Evolutionary conservation across 2,329 filamentous ascomycete species (phyloP).

Genomic region (Pseudogymnoascus sp.): DNA sequence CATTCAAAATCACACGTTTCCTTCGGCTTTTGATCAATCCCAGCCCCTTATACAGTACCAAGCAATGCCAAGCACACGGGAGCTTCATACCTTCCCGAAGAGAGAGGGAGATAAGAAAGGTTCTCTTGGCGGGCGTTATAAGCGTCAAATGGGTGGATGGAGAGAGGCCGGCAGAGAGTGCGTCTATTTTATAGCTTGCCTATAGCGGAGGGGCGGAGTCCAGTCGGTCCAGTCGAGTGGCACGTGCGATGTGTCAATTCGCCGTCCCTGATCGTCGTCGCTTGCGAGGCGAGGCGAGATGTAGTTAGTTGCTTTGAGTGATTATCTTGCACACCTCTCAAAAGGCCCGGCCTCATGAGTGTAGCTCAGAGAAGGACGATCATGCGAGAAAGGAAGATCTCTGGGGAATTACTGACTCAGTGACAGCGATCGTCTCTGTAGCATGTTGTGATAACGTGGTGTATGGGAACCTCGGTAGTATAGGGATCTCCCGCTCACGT

Average conservation of each 20-base stretch:
- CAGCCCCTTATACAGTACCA: conserved; percentile 1
- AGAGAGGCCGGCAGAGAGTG: background rate
- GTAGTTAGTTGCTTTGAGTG: background rate
- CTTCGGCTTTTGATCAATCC: background rate
- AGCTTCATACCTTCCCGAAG: background rate
- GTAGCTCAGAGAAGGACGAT: background rate
- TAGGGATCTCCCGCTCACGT: no score
- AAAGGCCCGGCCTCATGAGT: background rate
- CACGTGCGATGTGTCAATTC: background rate
- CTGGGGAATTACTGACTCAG: background rate
- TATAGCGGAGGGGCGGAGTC: background rate
- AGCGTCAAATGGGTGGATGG: background rate
- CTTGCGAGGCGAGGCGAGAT: background rate
- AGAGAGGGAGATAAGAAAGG: conserved; percentile 1
- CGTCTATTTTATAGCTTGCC: background rate
- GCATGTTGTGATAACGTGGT: background rate
- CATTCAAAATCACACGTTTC: background rate
- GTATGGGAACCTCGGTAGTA: no score
- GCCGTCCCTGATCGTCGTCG: background rate
- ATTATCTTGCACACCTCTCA: background rate
- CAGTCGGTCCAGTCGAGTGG: background rate
- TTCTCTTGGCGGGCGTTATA: background rate
- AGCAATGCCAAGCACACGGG: conserved; percentile 1
- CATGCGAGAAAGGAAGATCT: background rate
- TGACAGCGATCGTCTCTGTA: background rate